Evolutionary conservation across 2,329 filamentous ascomycete species (phyloP).

Genomic region (Colletotrichum scovillei): DNA sequence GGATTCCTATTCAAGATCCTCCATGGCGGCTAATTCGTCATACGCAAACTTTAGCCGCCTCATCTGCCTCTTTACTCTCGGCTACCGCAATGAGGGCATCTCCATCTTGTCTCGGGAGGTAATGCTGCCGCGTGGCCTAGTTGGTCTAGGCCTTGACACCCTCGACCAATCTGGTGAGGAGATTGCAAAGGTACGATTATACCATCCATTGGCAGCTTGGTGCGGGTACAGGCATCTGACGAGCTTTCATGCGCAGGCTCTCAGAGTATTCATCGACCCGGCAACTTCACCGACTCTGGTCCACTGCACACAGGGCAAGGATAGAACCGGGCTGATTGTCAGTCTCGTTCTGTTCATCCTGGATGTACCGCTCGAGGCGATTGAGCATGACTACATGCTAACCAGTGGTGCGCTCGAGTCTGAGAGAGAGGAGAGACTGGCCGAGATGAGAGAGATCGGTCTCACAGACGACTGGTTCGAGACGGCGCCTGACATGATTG

Average conservation of each 20-base stretch:
- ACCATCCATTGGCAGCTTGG: neutral
- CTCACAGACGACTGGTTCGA: constrained; percentile 78
- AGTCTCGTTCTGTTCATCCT: constrained; percentile 76
- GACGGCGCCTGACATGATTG: constrained; percentile 74
- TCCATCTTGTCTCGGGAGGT: constrained; percentile 75
- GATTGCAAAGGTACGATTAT: constrained; percentile 58
- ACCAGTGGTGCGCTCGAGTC: constrained; percentile 69
- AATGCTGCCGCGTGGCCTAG: constrained; percentile 78
- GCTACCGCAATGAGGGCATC: constrained; percentile 77
- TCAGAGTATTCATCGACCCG: constrained; percentile 59
- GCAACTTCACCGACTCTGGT: constrained; percentile 71
- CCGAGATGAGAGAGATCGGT: constrained; percentile 77
- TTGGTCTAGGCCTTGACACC: constrained; percentile 76
- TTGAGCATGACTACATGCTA: constrained; percentile 78
- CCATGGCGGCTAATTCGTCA: neutral
- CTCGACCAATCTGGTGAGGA: constrained; percentile 75
- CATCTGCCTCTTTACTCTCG: constrained; percentile 70
- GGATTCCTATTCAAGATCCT: neutral
- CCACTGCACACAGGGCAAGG: constrained; percentile 92
- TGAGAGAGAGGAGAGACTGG: constrained; percentile 72
- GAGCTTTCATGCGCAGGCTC: constrained; percentile 47
- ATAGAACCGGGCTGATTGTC: constrained; percentile 80
- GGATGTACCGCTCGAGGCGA: constrained; percentile 65
- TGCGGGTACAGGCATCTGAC: neutral
- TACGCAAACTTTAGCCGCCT: constrained; percentile 60